A percentile compares a stretch with the other conserved stretches of the same genome.
Evolutionary conservation across 805 yeast species (phyloP).

Genomic region (Zygoascus flipseniorum): DNA sequence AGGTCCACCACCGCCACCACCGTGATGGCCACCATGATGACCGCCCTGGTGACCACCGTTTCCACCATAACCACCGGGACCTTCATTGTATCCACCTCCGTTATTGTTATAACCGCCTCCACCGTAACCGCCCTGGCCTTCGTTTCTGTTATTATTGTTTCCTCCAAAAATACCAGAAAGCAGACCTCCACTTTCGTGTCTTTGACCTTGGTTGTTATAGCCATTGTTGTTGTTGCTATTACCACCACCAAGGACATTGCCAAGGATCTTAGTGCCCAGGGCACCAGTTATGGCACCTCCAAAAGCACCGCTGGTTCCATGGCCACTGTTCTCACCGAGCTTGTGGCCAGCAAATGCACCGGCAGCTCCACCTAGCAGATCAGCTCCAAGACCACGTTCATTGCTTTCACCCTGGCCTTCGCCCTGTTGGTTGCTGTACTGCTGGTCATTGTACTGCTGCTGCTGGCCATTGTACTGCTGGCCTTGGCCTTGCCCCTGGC

Average conservation of each 20-base stretch:
- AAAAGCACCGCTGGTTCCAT: not conserved
- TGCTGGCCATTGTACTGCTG: not conserved
- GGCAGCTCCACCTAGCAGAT: not conserved
- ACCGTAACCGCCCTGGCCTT: conserved; percentile 3
- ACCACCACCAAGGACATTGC: not conserved
- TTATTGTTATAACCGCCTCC: conserved; percentile 9
- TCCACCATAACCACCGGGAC: conserved; percentile 11
- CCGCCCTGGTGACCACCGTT: conserved; percentile 19
- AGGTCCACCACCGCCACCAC: conserved; percentile 1
- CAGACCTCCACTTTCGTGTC: not conserved
- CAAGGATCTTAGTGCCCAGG: not conserved
- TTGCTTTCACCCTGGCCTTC: not conserved
- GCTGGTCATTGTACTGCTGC: not conserved
- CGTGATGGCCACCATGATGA: not conserved
- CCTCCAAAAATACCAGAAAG: not conserved
- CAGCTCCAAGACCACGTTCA: not conserved
- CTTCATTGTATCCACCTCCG: conserved; percentile 11
- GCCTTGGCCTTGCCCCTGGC: not conserved
- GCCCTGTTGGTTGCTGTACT: not conserved
- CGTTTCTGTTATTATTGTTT: conserved; percentile 6
- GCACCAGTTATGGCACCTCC: conserved; percentile 2
- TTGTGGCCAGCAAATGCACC: not conserved
- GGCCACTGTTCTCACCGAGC: not conserved
- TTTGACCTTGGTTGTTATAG: not conserved
- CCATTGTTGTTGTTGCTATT: not conserved